phyloP scores from a whole-genome alignment of 805 yeast species.

The Metschnikowia peoriensis region DNA sequence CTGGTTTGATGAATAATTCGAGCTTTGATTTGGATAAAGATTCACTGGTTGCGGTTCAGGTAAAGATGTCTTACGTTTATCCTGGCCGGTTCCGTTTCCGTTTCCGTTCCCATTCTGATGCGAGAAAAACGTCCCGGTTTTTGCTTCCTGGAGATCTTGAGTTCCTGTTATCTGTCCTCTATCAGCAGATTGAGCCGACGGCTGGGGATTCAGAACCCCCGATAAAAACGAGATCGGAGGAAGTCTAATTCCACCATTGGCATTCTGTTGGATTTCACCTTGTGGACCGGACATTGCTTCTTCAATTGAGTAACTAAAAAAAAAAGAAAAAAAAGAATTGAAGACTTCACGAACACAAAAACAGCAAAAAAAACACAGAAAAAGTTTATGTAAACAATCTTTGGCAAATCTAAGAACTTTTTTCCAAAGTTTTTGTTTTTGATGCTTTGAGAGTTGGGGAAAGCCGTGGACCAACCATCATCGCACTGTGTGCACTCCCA shows the following conservation, averaged over 20 bases:
- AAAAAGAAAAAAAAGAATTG: too few relatives aligned
- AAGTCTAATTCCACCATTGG: constrained; percentile 16
- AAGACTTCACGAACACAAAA: too few relatives aligned
- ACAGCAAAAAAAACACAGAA: too few relatives aligned
- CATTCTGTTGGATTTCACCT: background rate
- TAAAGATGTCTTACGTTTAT: background rate
- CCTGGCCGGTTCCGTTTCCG: background rate
- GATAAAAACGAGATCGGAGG: constrained; percentile 33
- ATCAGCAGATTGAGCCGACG: background rate
- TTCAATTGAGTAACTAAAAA: too few relatives aligned
- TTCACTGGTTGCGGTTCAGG: constrained; percentile 11
- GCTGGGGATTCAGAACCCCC: constrained; percentile 4
- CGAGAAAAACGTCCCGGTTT: background rate
- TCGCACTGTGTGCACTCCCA: background rate
- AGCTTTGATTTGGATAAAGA: constrained; percentile 1
- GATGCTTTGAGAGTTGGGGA: background rate
- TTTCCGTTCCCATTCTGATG: background rate
- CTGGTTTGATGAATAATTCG: background rate
- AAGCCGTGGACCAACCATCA: background rate
- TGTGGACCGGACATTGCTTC: too few relatives aligned
- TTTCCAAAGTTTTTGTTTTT: background rate
- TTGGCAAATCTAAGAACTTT: too few relatives aligned
- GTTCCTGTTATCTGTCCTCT: background rate
- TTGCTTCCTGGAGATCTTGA: background rate
- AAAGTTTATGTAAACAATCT: too few relatives aligned